phyloP scores from a whole-genome alignment of 164 flowering plant genomes.

The Kalanchoe fedtschenkoi region DNA sequence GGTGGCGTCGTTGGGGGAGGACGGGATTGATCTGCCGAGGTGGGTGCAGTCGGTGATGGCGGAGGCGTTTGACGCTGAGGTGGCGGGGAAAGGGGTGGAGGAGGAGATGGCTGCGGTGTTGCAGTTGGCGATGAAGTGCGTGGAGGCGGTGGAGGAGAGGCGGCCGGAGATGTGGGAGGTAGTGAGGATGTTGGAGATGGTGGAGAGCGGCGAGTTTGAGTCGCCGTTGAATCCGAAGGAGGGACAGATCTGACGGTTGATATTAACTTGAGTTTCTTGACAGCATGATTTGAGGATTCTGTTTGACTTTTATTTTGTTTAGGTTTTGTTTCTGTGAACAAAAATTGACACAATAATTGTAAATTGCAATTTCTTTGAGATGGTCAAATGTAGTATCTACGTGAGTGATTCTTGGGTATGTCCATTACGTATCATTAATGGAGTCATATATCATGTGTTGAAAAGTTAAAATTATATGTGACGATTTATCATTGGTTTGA shows the following conservation, averaged over 20 bases:
- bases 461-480: too few relatives aligned
- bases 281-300: too few relatives aligned
- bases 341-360: too few relatives aligned
- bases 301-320: too few relatives aligned
- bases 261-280: not conserved
- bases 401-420: too few relatives aligned
- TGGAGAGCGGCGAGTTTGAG: conserved; percentile 36
- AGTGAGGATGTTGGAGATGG: conserved; percentile 70
- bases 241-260: not conserved
- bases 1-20: conserved; percentile 65
- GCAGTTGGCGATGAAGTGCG: conserved; percentile 92
- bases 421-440: too few relatives aligned
- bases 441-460: too few relatives aligned
- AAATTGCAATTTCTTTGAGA: too few relatives aligned
- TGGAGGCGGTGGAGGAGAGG: conserved; percentile 67
- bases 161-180: conserved; percentile 69
- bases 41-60: conserved; percentile 95
- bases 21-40: conserved; percentile 86
- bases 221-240: not conserved
- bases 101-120: conserved; percentile 95
- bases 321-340: too few relatives aligned
- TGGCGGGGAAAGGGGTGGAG: conserved; percentile 68
- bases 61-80: conserved; percentile 99
- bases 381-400: too few relatives aligned
- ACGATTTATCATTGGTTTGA: too few relatives aligned